Conservation (phyloP, 768 basidiomycete genomes). For the Macrolepiota fuliginosa region DNA sequence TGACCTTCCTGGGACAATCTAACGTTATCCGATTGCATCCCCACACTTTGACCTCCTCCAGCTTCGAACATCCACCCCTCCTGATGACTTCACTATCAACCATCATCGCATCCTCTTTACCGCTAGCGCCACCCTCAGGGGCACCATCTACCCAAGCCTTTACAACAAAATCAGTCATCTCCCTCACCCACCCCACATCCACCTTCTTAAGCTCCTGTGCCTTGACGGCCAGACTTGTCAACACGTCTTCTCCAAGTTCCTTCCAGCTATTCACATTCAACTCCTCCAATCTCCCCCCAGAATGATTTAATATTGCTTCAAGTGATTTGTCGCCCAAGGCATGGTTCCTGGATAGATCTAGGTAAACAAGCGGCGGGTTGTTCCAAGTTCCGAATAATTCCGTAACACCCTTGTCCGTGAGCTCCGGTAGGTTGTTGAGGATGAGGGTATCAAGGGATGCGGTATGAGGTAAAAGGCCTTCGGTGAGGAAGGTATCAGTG, state of each 20-base stretch:
- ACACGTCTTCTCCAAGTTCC: conserved; percentile 45
- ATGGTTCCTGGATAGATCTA: conserved; percentile 68
- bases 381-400: conserved; percentile 64
- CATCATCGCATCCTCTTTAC: conserved; percentile 11
- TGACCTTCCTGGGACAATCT: conserved; percentile 39
- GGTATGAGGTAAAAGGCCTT: conserved; percentile 55
- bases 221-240: conserved; percentile 31
- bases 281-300: conserved; percentile 50
- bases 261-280: conserved; percentile 83
- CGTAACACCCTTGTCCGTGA: conserved; percentile 72
- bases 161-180: conserved; percentile 79
- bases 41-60: conserved; percentile 51
- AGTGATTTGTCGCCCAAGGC: conserved; percentile 54
- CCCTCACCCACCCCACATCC: conserved; percentile 85
- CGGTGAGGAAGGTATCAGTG: conserved; percentile 54
- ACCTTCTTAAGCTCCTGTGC: conserved; percentile 48
- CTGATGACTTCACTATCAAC: conserved; percentile 13
- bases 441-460: conserved; percentile 47
- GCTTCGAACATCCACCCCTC: conserved; percentile 31
- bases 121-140: neutral
- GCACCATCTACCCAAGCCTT: conserved; percentile 57
- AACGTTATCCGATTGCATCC: conserved; percentile 48
- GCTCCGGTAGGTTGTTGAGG: conserved; percentile 52
- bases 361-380: conserved; percentile 44
- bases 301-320: conserved; percentile 62